Evolutionary conservation across 1,284 basidiomycete genomes (phyloP), one percentile per base, ranked within the genome.

Genomic region (Ganoderma sinense): DNA sequence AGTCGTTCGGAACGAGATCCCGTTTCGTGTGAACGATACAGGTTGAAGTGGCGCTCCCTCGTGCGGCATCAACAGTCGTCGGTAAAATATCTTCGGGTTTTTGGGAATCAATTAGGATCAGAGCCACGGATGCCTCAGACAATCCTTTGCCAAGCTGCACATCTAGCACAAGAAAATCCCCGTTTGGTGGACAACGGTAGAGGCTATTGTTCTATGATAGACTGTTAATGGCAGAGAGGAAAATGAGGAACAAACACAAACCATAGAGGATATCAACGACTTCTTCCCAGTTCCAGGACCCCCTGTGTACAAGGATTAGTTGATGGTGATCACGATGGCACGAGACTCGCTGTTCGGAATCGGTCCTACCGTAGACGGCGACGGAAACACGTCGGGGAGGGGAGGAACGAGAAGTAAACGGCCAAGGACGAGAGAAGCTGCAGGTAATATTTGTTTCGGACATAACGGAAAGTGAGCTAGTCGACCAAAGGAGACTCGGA

Each of bases 1-100:
- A 45, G 53, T 69, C 59, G 23, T 40, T 10, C 5, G 64, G 59
- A 40, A 69, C 29, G 26, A 65, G 33, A 60, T 69, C 68, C 26
- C 33, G 36, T 16, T 63, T 69, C 18, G 68, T 69, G 61, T 59
- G 58, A 1, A 69, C 26, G 33, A 66, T 1, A 26, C 31, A 63
- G 13, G n/a, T 51, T 16, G 18, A 41, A 23, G 14, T 5, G 14
- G 68, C 41, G 3, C 18, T 33, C 16, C 29, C 14, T 23, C 62
- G 55, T 14, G 65, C 64, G 11, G 31, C 8, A 29, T 43, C 36
- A n/a, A 65, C 4, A 13, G 58, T 39, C 29, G 31, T 26, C 20
- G 3, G 26, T 23, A 14, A 13, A 5, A 48, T 6, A 26, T 13
- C 48, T 26, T 33, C 11, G 7, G 56, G 23, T 51, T 40, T 16